Evolutionary conservation across 1,284 basidiomycete species (phyloP), one percentile per base, ranked within the genome.

Genomic region (Schizophyllum amplum): DNA sequence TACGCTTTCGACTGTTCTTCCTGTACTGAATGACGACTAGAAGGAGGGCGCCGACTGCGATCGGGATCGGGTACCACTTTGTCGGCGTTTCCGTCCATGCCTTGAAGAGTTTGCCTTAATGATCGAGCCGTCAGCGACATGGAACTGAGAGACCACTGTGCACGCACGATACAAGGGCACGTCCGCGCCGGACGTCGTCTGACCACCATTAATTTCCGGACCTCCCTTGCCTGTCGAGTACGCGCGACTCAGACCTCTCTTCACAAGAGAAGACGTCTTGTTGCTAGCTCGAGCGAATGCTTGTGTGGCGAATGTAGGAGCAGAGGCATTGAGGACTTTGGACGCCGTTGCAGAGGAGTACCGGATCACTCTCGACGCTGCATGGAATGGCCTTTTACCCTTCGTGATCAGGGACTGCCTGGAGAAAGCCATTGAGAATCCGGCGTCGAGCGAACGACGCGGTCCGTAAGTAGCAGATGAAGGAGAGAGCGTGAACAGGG

Each of bases 31-130:
- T 78, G 52, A 83, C 84, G 59, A 94, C 83, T 50, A 97, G 85
- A 23, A 96, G 79, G 24, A 95, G 79, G 1, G 92, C 94, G 47
- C 94, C 94, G 27, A 97, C 86, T 15, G 92, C 91, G 59, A 98
- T 75, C 15, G 96, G 96, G 50, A 99, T 83, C 7, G 96, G 95
- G 64, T 94, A 95, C 96, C 96, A 99, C 71, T 86, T 91, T 54
- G 90, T 93, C 1, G 92, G 93, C 0, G 95, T 97, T 63, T 86
- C 79, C 2, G 79, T 84, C 94, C 94, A 97, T 23, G 92, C 93
- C 61, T 83, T 74, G 23, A 82, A 66, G n/a, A 84, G 63, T 67
- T 74, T 79, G 21, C 76, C 82, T 82, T 47, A 2, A 51, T 22
- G 42, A 27, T 57, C 51, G 49, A 47, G 52, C 21, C 4, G 25